Evolutionary conservation across 306 rosid species (phyloP), one percentile per base, ranked within the genome.

Genomic region (Cucumis hystrix): DNA sequence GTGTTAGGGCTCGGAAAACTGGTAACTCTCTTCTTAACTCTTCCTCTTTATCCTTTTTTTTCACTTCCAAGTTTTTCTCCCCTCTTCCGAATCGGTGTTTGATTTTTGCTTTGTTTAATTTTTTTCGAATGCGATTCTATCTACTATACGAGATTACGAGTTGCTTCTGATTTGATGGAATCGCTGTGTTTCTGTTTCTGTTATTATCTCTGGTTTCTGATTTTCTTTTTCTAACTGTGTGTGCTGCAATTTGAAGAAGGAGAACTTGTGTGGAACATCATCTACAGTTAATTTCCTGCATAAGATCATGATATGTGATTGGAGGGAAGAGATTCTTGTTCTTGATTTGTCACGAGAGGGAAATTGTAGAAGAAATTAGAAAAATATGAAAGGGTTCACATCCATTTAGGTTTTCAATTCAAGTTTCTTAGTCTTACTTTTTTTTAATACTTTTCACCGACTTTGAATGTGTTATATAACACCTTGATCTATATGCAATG

Each of bases 1-100:
- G 92, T 37, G 82, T 93, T 77, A 91, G 85, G 79, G 35, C 82
- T 80, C 90, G 82, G 79, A 86, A 85, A 77, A 85, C 78, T 45
- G 97, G 96, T 93, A 4, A 51, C 75, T 83, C 8, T 68, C 12
- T 20, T 49, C 2, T n/a, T 40, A 0, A 43, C 62, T 55, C 66
- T 45, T 45, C 12, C 30, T 16, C 74, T 73, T 45, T 23, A 23
- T 35, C 37, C 18, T 6, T 6, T 18, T 6, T 18, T 17, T 52
- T 52, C 2, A 21, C 13, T 28, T 71, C 43, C 0, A 21, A 10
- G 52, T 45, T 49, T 10, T 23, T 17, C n/a, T 15, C 2, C 56
- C 56, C 54, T 23, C 28, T 15, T 65, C 14, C 28, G 0, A 76
- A 20, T 33, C 68, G 43, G 51, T 12, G 63, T 75, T 75, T 57